A percentile compares a stretch with the other conserved stretches of the same genome.
phyloP scores from a whole-genome alignment of 495 filamentous ascomycete genomes.

The Penicillium daleae region DNA sequence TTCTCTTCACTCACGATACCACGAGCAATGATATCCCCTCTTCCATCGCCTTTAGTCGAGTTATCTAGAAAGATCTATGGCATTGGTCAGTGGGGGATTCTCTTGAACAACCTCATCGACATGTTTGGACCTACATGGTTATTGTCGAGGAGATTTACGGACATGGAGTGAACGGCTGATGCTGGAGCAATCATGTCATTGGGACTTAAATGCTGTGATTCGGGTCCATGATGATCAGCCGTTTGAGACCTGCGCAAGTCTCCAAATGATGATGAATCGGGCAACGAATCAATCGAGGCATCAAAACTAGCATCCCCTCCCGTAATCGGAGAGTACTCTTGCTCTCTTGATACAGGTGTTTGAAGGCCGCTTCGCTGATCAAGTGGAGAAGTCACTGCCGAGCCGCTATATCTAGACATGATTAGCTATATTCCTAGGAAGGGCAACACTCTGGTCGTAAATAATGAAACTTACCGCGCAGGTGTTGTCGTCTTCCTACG shows the following conservation, averaged over 20 bases:
- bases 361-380: conserved; percentile 32
- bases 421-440: conserved; percentile 12
- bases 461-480: conserved; percentile 20
- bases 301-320: conserved; percentile 31
- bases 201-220: conserved; percentile 46
- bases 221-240: conserved; percentile 34
- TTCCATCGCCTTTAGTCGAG: conserved; percentile 35
- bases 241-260: conserved; percentile 32
- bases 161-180: conserved; percentile 48
- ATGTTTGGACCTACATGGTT: conserved; percentile 32
- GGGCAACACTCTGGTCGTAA: background rate
- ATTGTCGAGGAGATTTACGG: conserved; percentile 44
- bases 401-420: conserved; percentile 23
- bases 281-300: conserved; percentile 35
- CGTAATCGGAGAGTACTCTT: conserved; percentile 35
- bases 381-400: conserved; percentile 30
- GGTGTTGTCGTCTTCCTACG: conserved; percentile 33
- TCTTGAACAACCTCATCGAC: no score
- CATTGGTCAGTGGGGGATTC: background rate
- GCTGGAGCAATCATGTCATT: conserved; percentile 50
- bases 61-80: conserved; percentile 45
- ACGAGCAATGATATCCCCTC: conserved; percentile 43
- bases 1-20: conserved; percentile 47
- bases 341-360: conserved; percentile 37
- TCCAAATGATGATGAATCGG: conserved; percentile 25